Conservation (phyloP, 2,329 filamentous ascomycete genomes). For the Scedosporium apiospermum region DNA sequence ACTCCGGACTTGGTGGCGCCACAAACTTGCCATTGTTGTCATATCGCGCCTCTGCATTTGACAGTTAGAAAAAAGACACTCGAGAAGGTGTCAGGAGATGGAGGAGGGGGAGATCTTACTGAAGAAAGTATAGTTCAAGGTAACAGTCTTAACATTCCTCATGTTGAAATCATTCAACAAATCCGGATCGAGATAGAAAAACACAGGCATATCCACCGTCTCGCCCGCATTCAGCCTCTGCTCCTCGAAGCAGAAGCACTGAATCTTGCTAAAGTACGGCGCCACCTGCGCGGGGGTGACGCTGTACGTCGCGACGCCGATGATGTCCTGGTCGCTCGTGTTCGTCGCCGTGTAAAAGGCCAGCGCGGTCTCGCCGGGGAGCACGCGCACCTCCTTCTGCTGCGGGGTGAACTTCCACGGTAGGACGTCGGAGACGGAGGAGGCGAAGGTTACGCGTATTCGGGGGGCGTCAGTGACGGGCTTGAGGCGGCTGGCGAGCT, state of each 20-base stretch:
- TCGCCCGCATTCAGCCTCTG: constrained; percentile 91
- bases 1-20: constrained; percentile 20
- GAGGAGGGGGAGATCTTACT: constrained; percentile 54
- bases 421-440: constrained; percentile 86
- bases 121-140: constrained; percentile 95
- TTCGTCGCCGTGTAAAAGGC: constrained; percentile 98
- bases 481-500: constrained; percentile 66
- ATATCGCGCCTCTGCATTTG: constrained; percentile 31
- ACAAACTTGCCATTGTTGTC: constrained; percentile 36
- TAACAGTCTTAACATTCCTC: constrained; percentile 90
- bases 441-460: constrained; percentile 91
- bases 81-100: no score
- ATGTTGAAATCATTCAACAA: constrained; percentile 87
- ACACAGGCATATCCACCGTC: constrained; percentile 98
- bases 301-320: constrained; percentile 94
- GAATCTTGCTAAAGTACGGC: constrained; percentile 98
- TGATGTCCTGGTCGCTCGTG: constrained; percentile 81
- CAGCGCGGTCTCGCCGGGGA: constrained; percentile 91
- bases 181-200: constrained; percentile 97
- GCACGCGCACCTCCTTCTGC: constrained; percentile 88
- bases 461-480: constrained; percentile 75
- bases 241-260: constrained; percentile 98
- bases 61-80: constrained; percentile 22
- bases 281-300: constrained; percentile 94
- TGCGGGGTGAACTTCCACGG: constrained; percentile 97